Conservation (phyloP, 2,329 filamentous ascomycete species). For the Penicillium sp. region DNA sequence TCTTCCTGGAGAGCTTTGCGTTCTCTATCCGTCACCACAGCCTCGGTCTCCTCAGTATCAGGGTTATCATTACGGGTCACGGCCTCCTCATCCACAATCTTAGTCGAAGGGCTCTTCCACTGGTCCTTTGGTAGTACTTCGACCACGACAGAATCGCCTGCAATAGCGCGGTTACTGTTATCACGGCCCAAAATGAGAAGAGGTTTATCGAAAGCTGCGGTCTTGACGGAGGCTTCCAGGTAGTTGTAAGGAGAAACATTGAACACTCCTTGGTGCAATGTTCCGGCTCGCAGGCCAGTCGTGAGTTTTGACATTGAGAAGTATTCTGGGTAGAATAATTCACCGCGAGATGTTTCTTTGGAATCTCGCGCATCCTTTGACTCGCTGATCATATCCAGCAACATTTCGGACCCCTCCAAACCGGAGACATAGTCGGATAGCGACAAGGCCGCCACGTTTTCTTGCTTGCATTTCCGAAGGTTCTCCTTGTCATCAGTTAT, state of each 20-base stretch:
- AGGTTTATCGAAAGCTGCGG: constrained; percentile 83
- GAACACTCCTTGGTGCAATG: constrained; percentile 91
- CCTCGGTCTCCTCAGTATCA: constrained; percentile 70
- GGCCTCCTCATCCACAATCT: constrained; percentile 91
- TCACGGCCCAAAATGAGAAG: constrained; percentile 87
- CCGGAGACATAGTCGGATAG: constrained; percentile 76
- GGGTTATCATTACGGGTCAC: constrained; percentile 92
- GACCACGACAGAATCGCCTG: constrained; percentile 88
- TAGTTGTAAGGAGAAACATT: constrained; percentile 98
- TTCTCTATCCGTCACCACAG: constrained; percentile 85
- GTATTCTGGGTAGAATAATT: constrained; percentile 85
- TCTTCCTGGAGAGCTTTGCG: constrained; percentile 84
- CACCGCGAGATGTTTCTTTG: constrained; percentile 60
- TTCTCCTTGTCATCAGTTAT: constrained; percentile 91
- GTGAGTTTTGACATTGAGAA: constrained; percentile 86
- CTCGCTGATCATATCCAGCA: constrained; percentile 91
- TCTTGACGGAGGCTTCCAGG: constrained; percentile 86
- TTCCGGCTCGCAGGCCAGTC: constrained; percentile 84
- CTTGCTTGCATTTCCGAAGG: constrained; percentile 73
- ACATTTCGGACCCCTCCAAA: constrained; percentile 76
- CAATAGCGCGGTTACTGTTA: constrained; percentile 91
- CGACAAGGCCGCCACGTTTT: constrained; percentile 66
- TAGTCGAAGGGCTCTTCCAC: constrained; percentile 94
- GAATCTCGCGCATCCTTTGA: constrained; percentile 65
- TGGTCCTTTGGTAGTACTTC: constrained; percentile 91